Evolutionary conservation across 345 rosid species (phyloP).

Genomic region (Jatropha curcas): DNA sequence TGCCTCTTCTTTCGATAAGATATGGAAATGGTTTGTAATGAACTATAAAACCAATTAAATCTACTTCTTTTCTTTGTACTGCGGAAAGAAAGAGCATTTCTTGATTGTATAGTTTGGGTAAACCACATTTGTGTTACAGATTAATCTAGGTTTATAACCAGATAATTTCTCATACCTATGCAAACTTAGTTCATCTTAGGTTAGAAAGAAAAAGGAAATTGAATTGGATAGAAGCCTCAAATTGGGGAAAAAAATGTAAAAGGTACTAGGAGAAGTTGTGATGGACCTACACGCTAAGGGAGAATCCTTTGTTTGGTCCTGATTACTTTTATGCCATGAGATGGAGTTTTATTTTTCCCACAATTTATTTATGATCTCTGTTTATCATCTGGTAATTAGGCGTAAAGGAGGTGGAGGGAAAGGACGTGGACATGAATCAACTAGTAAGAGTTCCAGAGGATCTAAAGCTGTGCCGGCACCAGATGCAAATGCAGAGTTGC

Average conservation of each 20-base stretch:
- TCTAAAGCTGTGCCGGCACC: conserved; percentile 49
- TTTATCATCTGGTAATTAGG: conserved; percentile 31
- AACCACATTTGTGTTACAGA: background rate
- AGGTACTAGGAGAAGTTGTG: background rate
- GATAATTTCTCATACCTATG: background rate
- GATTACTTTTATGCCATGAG: background rate
- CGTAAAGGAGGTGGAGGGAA: conserved; percentile 41
- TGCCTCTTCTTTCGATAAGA: conserved; percentile 1
- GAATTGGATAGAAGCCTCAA: background rate
- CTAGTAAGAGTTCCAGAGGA: conserved; percentile 39
- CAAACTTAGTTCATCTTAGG: background rate
- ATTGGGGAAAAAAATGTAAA: background rate
- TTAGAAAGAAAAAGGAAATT: background rate
- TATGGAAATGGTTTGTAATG: background rate
- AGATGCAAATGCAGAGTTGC: conserved; percentile 48
- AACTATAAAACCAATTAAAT: background rate
- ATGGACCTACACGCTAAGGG: background rate
- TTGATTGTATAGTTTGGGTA: background rate
- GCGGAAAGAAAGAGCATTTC: background rate
- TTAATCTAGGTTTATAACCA: background rate
- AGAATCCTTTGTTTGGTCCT: background rate
- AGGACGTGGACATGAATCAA: conserved; percentile 37
- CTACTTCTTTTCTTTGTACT: background rate
- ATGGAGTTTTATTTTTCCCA: background rate
- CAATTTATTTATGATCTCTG: background rate